phyloP scores from a whole-genome alignment of 768 basidiomycete species.

The Boletus vinaceobasis region DNA sequence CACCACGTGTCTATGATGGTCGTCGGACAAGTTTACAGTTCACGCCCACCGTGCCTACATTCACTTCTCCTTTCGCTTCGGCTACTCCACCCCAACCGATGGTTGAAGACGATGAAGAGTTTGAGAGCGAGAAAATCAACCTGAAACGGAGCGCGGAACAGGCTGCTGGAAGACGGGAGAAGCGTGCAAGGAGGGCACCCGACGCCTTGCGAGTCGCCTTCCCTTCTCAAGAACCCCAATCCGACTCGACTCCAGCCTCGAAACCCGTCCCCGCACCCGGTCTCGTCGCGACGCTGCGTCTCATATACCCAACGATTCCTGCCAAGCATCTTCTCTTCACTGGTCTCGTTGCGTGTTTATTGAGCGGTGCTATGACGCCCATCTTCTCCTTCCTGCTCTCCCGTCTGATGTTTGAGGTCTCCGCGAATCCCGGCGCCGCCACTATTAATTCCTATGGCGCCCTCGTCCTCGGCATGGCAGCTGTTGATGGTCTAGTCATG shows the following conservation, averaged over 20 bases:
- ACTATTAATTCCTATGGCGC: constrained; percentile 69
- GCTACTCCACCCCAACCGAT: constrained; percentile 13
- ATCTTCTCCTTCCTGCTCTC: constrained; percentile 90
- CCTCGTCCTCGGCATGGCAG: constrained; percentile 70
- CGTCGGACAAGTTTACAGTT: constrained; percentile 58
- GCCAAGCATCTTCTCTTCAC: constrained; percentile 65
- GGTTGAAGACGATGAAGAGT: constrained; percentile 37
- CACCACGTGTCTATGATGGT: constrained; percentile 28
- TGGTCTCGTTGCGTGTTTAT: constrained; percentile 65
- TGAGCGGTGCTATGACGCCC: constrained; percentile 84
- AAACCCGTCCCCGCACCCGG: constrained; percentile 12
- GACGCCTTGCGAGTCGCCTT: neutral
- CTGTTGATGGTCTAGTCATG: constrained; percentile 69
- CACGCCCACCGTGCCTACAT: constrained; percentile 51
- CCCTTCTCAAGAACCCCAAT: constrained; percentile 6
- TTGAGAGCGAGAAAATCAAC: constrained; percentile 45
- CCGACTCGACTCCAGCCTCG: neutral
- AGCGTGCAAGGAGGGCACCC: constrained; percentile 14
- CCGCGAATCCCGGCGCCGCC: constrained; percentile 62
- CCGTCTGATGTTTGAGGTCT: constrained; percentile 71
- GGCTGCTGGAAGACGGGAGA: constrained; percentile 38
- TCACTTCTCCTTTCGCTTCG: constrained; percentile 25
- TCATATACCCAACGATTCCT: constrained; percentile 69
- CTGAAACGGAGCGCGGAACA: constrained; percentile 38
- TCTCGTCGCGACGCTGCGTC: constrained; percentile 43